These are phyloP conservation scores for Microsporum audouinii DNA, from an alignment of 2,329 filamentous ascomycete genomes.

Conservation along the genomic window DNA sequence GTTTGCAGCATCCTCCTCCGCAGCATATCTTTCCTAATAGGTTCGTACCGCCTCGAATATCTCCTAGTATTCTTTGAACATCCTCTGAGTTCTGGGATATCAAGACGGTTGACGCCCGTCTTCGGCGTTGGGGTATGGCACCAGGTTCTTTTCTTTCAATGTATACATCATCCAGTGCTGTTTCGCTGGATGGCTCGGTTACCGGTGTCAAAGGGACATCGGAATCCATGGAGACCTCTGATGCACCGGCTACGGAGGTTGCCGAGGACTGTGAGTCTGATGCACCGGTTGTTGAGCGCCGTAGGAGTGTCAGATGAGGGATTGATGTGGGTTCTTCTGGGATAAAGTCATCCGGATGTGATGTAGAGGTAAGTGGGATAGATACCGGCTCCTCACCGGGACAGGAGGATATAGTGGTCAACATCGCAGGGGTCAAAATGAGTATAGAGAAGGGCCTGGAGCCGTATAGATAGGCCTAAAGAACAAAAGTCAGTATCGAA, in stretches of 20 bases:
- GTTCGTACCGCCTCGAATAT: conserved; percentile 44
- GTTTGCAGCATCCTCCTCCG: conserved; percentile 53
- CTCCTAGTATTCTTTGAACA: conserved; percentile 47
- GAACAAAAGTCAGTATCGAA: neutral
- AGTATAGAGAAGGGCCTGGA: neutral
- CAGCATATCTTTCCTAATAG: conserved; percentile 54
- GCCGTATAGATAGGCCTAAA: neutral
- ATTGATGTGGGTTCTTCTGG: conserved; percentile 36
- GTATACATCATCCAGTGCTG: conserved; percentile 19
- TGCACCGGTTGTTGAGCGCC: conserved; percentile 19
- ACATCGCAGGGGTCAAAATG: neutral
- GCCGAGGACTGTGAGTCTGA: conserved; percentile 22
- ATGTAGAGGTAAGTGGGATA: conserved; percentile 30
- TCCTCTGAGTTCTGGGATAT: conserved; percentile 50
- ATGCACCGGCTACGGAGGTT: conserved; percentile 21
- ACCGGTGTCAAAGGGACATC: conserved; percentile 31
- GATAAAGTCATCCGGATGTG: conserved; percentile 38
- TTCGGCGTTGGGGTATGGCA: conserved; percentile 19
- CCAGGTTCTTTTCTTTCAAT: conserved; percentile 8
- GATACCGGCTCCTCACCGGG: conserved; percentile 1
- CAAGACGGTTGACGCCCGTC: conserved; percentile 37
- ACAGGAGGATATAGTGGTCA: neutral
- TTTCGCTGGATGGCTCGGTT: conserved; percentile 28
- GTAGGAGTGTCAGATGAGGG: conserved; percentile 28
- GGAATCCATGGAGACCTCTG: conserved; percentile 24